Conservation (phyloP, 2,329 filamentous ascomycete species). For the Bipolaris gigantea region DNA sequence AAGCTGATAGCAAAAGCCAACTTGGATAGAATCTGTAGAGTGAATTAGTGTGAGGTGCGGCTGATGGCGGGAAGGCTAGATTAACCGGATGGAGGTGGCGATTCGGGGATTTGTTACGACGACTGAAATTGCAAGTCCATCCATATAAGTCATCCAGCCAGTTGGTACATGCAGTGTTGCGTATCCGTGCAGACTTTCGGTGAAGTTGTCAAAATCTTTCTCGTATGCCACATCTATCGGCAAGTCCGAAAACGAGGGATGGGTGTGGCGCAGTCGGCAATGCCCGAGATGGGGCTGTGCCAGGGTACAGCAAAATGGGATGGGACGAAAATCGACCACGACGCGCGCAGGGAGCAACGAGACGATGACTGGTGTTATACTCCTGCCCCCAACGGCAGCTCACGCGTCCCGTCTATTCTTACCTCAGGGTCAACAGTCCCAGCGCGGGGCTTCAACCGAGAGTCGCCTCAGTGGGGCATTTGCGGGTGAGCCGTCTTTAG, state of each 20-base stretch:
- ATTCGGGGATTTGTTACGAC: conserved; percentile 30
- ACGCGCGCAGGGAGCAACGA: conserved; percentile 28
- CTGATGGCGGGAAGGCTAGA: conserved; percentile 31
- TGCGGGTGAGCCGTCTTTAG: conserved; percentile 30
- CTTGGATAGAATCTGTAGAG: conserved; percentile 32
- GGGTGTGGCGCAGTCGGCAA: conserved; percentile 37
- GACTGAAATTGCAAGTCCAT: conserved; percentile 31
- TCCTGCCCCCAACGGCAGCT: conserved; percentile 21
- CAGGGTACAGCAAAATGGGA: conserved; percentile 25
- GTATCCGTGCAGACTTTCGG: conserved; percentile 34
- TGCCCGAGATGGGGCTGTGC: conserved; percentile 39
- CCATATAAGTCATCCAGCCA: conserved; percentile 36
- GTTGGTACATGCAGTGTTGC: conserved; percentile 31
- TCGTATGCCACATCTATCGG: conserved; percentile 32
- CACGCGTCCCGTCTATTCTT: conserved; percentile 31
- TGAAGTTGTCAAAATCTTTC: conserved; percentile 29
- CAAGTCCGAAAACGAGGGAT: conserved; percentile 28
- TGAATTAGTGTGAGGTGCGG: conserved; percentile 24
- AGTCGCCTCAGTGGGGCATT: conserved; percentile 38
- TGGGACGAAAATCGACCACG: conserved; percentile 29
- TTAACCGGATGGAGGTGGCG: conserved; percentile 39
- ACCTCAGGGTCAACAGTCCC: conserved; percentile 31
- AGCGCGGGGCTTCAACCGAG: conserved; percentile 34
- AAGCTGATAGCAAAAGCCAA: conserved; percentile 40
- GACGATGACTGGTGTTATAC: conserved; percentile 34